These are phyloP conservation scores for Fusarium sp. DNA, from an alignment of 2,329 filamentous ascomycete species.

Conservation along the genomic window DNA sequence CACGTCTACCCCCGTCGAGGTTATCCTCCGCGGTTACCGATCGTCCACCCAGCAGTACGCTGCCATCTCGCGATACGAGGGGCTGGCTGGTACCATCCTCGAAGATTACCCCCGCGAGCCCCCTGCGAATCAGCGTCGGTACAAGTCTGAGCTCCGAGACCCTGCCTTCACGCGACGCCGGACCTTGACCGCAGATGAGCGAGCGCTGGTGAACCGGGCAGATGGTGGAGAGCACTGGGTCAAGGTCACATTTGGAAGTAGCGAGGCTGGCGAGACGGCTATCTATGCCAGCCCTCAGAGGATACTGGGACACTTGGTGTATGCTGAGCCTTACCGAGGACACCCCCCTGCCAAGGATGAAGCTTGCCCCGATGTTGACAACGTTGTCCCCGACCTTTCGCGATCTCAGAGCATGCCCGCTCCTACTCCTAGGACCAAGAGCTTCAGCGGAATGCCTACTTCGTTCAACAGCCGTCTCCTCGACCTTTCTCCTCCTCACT, in stretches of 20 bases:
- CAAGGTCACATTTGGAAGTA: conserved; percentile 83
- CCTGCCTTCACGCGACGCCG: conserved; percentile 75
- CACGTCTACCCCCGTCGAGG: conserved; percentile 70
- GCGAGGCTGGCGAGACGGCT: conserved; percentile 76
- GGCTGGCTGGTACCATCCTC: conserved; percentile 85
- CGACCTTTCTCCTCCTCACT: conserved; percentile 57
- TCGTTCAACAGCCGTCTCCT: conserved; percentile 53
- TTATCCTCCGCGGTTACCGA: conserved; percentile 86
- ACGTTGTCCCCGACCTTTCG: conserved; percentile 47
- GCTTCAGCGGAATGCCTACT: conserved; percentile 48
- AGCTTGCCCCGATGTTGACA: conserved; percentile 67
- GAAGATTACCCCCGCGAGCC: conserved; percentile 93
- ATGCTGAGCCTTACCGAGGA: conserved; percentile 77
- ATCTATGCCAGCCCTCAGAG: conserved; percentile 77
- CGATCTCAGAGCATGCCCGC: conserved; percentile 54
- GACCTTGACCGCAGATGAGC: conserved; percentile 77
- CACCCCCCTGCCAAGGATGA: conserved; percentile 73
- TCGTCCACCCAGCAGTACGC: conserved; percentile 79
- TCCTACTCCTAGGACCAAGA: conserved; percentile 44
- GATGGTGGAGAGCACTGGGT: conserved; percentile 93
- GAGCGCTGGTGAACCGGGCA: conserved; percentile 82
- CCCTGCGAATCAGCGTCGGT: conserved; percentile 76
- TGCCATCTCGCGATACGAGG: conserved; percentile 88
- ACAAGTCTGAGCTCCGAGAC: conserved; percentile 80
- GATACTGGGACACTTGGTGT: conserved; percentile 77